Evolutionary conservation across 805 yeast species (phyloP), one percentile per base, ranked within the genome.

Genomic region (Starmerella ratchasimensis): DNA sequence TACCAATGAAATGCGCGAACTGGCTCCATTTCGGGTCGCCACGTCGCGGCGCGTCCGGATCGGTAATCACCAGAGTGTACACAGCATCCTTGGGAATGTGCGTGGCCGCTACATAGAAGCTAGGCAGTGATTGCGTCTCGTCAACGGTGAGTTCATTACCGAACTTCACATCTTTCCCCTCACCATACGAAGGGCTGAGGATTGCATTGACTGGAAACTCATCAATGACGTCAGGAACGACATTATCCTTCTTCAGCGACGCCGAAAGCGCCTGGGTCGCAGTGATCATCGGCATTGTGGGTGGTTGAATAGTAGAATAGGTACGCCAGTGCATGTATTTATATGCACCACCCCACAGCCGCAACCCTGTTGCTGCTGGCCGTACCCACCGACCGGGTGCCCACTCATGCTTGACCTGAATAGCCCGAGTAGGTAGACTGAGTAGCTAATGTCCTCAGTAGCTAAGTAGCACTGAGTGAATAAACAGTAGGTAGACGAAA

Each of bases 41-140:
- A 48, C 74, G 69, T 3, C 84, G 71, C 11, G 96, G 96, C 6
- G 95, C 95, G 63, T 84, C 95, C 1, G 96, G 96, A 58, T 84
- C 95, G 6, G 95, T 86, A 47, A 84, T 49, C 3, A 80, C 80
- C 47, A 86, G 61, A 9, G 90, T 73, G 60, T 79, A 84, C 46
- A 74, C 77, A 19, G 65, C 57, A 13, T 61, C 52, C 27, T 68
- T 60, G 44, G 63, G 65, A 45, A 64, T 65, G 30, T 67, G 66
- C 37, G 61, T 58, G 44, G 74, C 62, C 13, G 84, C 72, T 59
- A 80, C 74, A 45, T 76, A 78, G 39, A 84, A 64, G 23, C 57
- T 49, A 25, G 95, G 95, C 31, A 49, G 52, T n/a, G 57, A 48
- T 59, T 80, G 93, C 20, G 94, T 75, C 32, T 74, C 78, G 3